Conservation (phyloP, 768 basidiomycete genomes). For the Coprinopsis strossmayeri region DNA sequence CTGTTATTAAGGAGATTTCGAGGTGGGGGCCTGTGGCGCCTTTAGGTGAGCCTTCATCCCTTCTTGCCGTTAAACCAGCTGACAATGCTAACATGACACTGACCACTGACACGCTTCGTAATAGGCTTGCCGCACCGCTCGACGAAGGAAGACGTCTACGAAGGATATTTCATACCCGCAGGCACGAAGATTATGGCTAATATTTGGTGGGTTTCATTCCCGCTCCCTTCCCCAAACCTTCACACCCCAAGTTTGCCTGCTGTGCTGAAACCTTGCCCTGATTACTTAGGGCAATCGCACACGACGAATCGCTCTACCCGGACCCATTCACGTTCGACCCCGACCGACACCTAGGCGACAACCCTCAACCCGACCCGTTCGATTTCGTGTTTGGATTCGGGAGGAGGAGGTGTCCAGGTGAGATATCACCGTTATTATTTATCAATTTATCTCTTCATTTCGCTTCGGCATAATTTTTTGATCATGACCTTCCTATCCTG, state of each 20-base stretch:
- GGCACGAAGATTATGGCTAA: constrained; percentile 24
- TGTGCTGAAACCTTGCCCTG: background rate
- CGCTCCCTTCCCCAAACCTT: background rate
- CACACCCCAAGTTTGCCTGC: constrained; percentile 1
- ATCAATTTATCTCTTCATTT: too few species aligned
- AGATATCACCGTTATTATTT: background rate
- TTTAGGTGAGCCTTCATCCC: constrained; percentile 15
- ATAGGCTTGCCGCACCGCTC: constrained; percentile 24
- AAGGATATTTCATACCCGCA: constrained; percentile 28
- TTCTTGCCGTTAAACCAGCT: too few species aligned
- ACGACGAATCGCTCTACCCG: constrained; percentile 29
- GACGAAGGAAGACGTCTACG: constrained; percentile 25
- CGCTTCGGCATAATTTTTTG: too few species aligned
- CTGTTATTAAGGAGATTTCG: constrained; percentile 32
- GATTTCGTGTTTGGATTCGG: constrained; percentile 31
- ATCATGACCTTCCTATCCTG: too few species aligned
- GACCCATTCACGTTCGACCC: constrained; percentile 30
- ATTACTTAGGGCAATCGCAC: constrained; percentile 23
- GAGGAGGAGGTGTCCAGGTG: constrained; percentile 26
- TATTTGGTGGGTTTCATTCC: constrained; percentile 19
- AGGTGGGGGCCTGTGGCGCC: constrained; percentile 29
- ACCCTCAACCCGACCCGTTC: constrained; percentile 23
- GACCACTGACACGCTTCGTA: too few species aligned
- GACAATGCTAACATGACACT: too few species aligned
- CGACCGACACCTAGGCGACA: constrained; percentile 24